These are phyloP conservation scores for Alternaria burnsii DNA, from an alignment of 2,329 filamentous ascomycete species.

Conservation along the genomic window DNA sequence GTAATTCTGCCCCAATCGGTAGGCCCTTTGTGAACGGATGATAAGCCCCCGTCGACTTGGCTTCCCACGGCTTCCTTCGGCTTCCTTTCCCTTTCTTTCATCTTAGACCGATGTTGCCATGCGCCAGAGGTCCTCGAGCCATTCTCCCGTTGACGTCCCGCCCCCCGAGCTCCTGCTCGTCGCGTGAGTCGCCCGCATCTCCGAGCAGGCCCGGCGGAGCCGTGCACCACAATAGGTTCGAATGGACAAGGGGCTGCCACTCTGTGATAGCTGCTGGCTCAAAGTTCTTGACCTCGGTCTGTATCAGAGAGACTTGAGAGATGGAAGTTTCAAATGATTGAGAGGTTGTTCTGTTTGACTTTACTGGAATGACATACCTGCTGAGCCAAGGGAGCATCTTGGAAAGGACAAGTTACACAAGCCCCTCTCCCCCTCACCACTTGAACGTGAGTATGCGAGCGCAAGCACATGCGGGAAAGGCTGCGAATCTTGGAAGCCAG, in stretches of 20 bases:
- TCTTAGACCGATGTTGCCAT: neutral
- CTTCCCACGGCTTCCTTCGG: neutral
- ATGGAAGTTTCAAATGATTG: neutral
- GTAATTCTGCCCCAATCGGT: neutral
- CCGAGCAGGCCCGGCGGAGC: neutral
- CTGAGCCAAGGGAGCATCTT: neutral
- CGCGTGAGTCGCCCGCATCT: neutral
- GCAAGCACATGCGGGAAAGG: constrained; percentile 11
- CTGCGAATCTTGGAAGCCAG: constrained; percentile 13
- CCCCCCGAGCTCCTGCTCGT: neutral
- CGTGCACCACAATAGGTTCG: neutral
- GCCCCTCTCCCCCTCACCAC: constrained; percentile 3
- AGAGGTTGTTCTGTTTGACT: neutral
- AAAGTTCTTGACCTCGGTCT: neutral
- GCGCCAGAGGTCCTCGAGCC: neutral
- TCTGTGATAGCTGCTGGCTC: neutral
- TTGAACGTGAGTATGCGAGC: neutral
- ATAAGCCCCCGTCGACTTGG: neutral
- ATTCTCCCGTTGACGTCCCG: neutral
- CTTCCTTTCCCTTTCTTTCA: neutral
- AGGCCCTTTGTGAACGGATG: neutral
- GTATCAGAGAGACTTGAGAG: neutral
- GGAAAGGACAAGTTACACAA: neutral
- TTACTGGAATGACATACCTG: neutral
- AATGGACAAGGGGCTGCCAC: neutral